Base-by-base conservation (phyloP, 441 rosid genomes). In the Manihot esculenta region DNA sequence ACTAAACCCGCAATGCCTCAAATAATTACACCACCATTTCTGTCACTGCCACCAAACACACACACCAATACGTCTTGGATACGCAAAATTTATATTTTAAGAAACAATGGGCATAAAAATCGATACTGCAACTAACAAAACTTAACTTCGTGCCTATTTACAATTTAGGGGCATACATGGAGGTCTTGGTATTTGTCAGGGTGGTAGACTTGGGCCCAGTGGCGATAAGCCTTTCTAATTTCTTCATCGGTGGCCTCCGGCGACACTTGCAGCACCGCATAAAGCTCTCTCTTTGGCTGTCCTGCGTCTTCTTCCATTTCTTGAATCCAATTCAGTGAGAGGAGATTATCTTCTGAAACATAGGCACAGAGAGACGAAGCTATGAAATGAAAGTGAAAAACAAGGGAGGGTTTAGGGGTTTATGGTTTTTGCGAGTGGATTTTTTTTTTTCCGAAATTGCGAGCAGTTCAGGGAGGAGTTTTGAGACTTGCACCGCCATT, bases 191-290 rank as follows among this genome's bases (percentile, higher is more conserved):
- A 87, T 76, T 95, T 95, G 68, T 95, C 98, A 9, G 99, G 99
- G 64, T 95, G 99, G 72, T 95, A 95, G 41, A 95, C 88, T 86
- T 93, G 99, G 53, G 99, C 99, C 96, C 93, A 93, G 65, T 91
- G 96, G 35, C 95, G 98, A 79, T 93, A 91, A 69, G 99, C 88
- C 72, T 83, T 89, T 60, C 88, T 78, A 76, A 95, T 91, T 82
- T 95, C 98, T 80, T 95, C 98, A 60, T 87, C 86, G 77, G 98
- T 82, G 27, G 99, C 97, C 5, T 87, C 95, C 35, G 98, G 99
- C 3, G 99, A 88, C 10, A 95, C 80, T 78, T 95, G 92, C 26
- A 95, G 79, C 21, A 89, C 81, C 0, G 97, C 98, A 77, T 95
- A 95, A 38, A 95, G 91, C 57, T 95, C 92, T 80, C 87, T 80